Conservation (phyloP, 2,329 filamentous ascomycete species). For the Fulvia fulva region DNA sequence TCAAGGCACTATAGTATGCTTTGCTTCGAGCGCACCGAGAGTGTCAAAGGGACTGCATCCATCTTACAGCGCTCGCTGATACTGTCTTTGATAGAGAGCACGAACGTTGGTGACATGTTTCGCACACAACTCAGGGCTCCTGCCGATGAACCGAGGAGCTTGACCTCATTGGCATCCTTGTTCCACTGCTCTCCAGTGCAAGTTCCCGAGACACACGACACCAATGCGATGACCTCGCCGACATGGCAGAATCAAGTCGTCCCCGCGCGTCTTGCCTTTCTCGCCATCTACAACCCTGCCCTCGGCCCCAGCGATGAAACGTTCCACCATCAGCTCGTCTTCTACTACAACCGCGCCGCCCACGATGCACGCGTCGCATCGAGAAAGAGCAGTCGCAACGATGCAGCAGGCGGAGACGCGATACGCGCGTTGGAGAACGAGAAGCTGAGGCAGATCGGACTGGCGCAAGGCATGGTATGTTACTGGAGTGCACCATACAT, state of each 20-base stretch:
- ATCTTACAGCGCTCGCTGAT: too few species aligned
- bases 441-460: conserved; percentile 83
- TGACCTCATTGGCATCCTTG: too few species aligned
- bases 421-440: conserved; percentile 70
- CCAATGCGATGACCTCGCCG: conserved; percentile 19
- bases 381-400: conserved; percentile 27
- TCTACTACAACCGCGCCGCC: conserved; percentile 65
- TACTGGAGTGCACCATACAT: conserved; percentile 64
- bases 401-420: conserved; percentile 34
- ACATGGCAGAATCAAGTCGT: conserved; percentile 26
- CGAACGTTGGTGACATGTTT: too few species aligned
- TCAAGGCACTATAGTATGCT: too few species aligned
- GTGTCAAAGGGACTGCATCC: too few species aligned
- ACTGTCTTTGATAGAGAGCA: too few species aligned
- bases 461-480: conserved; percentile 85
- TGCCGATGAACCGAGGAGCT: too few species aligned
- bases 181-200: neutral
- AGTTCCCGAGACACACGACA: neutral
- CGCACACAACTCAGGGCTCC: too few species aligned
- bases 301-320: conserved; percentile 70
- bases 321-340: conserved; percentile 79
- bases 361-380: conserved; percentile 26
- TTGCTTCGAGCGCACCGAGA: too few species aligned
- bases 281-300: conserved; percentile 92
- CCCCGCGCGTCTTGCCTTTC: conserved; percentile 82